A percentile compares a stretch with the other conserved stretches of the same genome.
These are phyloP conservation scores for Musa balbisiana DNA, from an alignment of 202 grass and related monocot species.

Conservation along the genomic window DNA sequence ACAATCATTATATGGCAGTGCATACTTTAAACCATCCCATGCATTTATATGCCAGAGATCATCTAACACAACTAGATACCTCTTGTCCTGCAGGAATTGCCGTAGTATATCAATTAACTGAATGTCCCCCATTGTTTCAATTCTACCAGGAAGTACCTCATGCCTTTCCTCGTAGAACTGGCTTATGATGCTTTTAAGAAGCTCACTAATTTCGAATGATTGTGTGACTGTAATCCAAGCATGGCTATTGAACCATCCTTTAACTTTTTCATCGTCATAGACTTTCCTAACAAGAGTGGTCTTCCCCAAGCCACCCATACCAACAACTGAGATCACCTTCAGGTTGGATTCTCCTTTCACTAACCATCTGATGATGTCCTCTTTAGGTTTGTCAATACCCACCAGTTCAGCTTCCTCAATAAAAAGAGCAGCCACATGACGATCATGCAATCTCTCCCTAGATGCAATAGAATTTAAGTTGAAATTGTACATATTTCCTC, in stretches of 20 bases:
- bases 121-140: background rate
- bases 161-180: slow-evolving; percentile 1
- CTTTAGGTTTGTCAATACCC: slow-evolving; percentile 20
- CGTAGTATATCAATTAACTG: slow-evolving; percentile 15
- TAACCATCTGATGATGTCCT: slow-evolving; percentile 15
- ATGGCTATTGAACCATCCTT: slow-evolving; percentile 29
- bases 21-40: slow-evolving; percentile 34
- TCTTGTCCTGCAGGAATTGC: slow-evolving; percentile 26
- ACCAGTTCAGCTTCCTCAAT: slow-evolving; percentile 32
- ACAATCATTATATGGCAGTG: slow-evolving; percentile 25
- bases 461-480: background rate
- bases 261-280: slow-evolving; percentile 27
- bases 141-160: background rate
- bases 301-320: slow-evolving; percentile 36
- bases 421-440: slow-evolving; percentile 27
- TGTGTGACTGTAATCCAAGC: slow-evolving; percentile 38
- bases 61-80: slow-evolving; percentile 38
- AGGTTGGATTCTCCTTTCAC: background rate
- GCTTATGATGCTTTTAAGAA: slow-evolving; percentile 28
- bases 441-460: slow-evolving; percentile 19
- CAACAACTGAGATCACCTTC: slow-evolving; percentile 34
- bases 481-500: background rate
- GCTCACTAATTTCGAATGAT: slow-evolving; percentile 14
- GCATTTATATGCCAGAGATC: slow-evolving; percentile 29
- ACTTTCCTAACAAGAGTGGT: slow-evolving; percentile 36